These are phyloP conservation scores for Cutaneotrichosporon sp. DNA, from an alignment of 1,284 basidiomycete genomes.

Conservation along the genomic window DNA sequence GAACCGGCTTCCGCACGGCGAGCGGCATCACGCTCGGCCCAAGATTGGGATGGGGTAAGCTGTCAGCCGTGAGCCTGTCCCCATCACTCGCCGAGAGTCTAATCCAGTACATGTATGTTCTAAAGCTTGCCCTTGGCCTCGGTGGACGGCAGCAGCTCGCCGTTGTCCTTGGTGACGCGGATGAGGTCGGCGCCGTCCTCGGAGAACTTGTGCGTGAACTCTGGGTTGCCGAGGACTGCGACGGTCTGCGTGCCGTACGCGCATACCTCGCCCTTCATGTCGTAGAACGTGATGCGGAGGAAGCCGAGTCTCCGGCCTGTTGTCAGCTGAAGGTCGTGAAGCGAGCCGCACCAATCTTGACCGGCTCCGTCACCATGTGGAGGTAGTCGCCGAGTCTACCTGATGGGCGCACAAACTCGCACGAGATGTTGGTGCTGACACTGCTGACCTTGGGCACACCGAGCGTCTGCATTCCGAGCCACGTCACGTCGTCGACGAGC, in stretches of 20 bases:
- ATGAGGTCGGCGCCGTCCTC: slow-evolving; percentile 12
- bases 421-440: slow-evolving; percentile 18
- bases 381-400: slow-evolving; percentile 17
- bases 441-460: slow-evolving; percentile 10
- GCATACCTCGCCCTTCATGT: slow-evolving; percentile 12
- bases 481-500: slow-evolving; percentile 23
- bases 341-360: slow-evolving; percentile 22
- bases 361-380: slow-evolving; percentile 12
- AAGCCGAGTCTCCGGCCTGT: slow-evolving; percentile 19
- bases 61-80: not conserved
- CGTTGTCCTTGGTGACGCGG: slow-evolving; percentile 4
- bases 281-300: slow-evolving; percentile 18
- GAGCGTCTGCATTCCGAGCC: slow-evolving; percentile 20
- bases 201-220: slow-evolving; percentile 4
- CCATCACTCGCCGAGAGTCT: not conserved
- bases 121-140: slow-evolving; percentile 14
- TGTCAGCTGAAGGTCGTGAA: no score
- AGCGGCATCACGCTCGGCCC: no score
- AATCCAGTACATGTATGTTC: not conserved
- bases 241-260: slow-evolving; percentile 21
- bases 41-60: not conserved
- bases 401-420: slow-evolving; percentile 23
- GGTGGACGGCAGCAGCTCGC: not conserved
- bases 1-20: no score
- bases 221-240: not conserved